These are phyloP conservation scores for Globisporangium spinosum DNA, from an alignment of 352 stramenopile genomes.

Conservation along the genomic window DNA sequence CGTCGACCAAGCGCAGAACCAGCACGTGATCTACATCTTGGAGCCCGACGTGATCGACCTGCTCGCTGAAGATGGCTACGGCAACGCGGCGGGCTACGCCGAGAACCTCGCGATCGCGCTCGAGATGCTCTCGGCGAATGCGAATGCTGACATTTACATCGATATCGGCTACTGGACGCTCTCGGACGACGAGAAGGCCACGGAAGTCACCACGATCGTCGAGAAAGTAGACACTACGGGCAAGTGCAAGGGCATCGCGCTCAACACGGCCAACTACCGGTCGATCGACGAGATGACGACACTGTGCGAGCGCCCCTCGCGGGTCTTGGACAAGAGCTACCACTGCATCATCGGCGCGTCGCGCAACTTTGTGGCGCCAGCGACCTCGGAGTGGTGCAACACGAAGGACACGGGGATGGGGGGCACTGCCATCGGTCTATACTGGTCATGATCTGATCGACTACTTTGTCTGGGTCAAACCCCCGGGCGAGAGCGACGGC, in stretches of 20 bases:
- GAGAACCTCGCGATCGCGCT: constrained; percentile 50
- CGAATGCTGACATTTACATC: constrained; percentile 63
- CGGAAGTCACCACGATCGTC: constrained; percentile 32
- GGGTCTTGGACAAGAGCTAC: constrained; percentile 35
- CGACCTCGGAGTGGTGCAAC: constrained; percentile 54
- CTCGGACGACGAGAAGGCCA: constrained; percentile 21
- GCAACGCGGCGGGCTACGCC: constrained; percentile 30
- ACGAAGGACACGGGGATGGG: constrained; percentile 36
- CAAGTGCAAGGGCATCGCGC: constrained; percentile 52
- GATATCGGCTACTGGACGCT: constrained; percentile 69
- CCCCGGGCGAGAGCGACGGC: constrained; percentile 62
- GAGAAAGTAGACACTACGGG: constrained; percentile 34
- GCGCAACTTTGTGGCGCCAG: constrained; percentile 30
- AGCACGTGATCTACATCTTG: constrained; percentile 53
- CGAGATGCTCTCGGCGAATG: constrained; percentile 45
- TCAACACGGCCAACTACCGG: constrained; percentile 81
- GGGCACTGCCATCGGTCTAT: constrained; percentile 38
- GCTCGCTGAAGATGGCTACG: constrained; percentile 34
- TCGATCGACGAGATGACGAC: constrained; percentile 39
- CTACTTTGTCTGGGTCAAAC: constrained; percentile 76
- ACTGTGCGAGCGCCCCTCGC: constrained; percentile 59
- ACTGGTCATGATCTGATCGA: constrained; percentile 48
- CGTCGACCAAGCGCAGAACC: constrained; percentile 11
- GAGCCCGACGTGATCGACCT: constrained; percentile 67
- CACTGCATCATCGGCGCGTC: constrained; percentile 67